Conservation (phyloP, 176 grass and related monocot genomes). For the Zoysia japonica region DNA sequence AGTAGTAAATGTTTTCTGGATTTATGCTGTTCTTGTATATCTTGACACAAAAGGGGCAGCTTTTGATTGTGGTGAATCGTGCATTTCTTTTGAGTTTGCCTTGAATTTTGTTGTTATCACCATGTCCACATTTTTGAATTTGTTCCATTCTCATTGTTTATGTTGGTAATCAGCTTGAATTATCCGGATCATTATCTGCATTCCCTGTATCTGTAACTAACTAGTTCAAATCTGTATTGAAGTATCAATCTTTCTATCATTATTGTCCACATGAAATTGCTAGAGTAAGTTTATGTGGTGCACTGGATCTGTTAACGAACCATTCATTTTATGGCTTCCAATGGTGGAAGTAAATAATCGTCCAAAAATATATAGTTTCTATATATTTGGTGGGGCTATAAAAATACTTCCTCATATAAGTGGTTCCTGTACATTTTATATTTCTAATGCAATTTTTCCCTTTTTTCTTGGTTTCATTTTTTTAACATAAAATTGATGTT, state of each 20-base stretch:
- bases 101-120: neutral
- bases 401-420: no score
- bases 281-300: neutral
- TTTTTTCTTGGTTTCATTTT: neutral
- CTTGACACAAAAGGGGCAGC: neutral
- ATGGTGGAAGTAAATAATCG: neutral
- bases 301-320: neutral
- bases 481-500: neutral
- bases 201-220: neutral
- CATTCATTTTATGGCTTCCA: slow-evolving; percentile 17
- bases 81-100: neutral
- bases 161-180: neutral
- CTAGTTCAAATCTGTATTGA: neutral
- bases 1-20: neutral
- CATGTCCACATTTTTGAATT: neutral
- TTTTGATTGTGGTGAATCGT: neutral
- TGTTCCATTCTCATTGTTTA: neutral
- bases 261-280: neutral
- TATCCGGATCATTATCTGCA: neutral
- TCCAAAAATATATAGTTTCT: neutral
- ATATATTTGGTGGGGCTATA: neutral
- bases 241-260: neutral
- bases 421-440: neutral
- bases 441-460: neutral
- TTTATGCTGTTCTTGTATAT: neutral